These are phyloP conservation scores for Plantago coronopus DNA, from an alignment of 305 asterid genomes.

Conservation along the genomic window DNA sequence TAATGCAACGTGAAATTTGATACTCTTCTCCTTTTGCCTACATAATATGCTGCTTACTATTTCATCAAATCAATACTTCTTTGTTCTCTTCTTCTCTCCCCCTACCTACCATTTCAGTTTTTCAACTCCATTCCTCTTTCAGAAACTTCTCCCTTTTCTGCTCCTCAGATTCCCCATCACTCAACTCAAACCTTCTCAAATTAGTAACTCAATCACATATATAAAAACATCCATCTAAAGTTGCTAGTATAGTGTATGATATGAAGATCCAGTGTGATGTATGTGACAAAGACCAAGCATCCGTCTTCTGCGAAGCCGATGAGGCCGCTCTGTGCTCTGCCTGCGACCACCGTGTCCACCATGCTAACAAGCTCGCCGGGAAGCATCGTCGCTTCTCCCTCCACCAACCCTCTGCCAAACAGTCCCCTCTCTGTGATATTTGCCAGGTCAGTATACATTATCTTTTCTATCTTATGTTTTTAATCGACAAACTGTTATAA, in stretches of 20 bases:
- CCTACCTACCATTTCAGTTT: no score
- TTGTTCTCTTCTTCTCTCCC: no score
- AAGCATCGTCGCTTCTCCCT: constrained; percentile 82
- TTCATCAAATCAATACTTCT: no score
- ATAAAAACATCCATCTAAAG: no score
- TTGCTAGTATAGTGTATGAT: background rate
- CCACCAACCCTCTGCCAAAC: constrained; percentile 55
- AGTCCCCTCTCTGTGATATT: constrained; percentile 65
- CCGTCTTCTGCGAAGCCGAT: constrained; percentile 70
- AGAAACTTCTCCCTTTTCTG: background rate
- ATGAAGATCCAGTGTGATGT: constrained; percentile 97
- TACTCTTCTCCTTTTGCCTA: no score
- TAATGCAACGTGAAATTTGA: background rate
- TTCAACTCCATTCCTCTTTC: no score
- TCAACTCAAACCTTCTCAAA: background rate
- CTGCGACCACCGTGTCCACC: constrained; percentile 97
- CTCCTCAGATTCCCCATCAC: background rate
- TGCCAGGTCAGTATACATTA: constrained; percentile 50
- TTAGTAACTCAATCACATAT: no score
- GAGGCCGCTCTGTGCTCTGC: constrained; percentile 82
- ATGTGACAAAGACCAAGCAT: constrained; percentile 62
- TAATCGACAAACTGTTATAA: no score
- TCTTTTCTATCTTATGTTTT: no score
- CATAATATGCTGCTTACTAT: no score
- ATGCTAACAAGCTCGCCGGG: constrained; percentile 89